Percentiles rank a stretch among this genome's conserved stretches.
phyloP scores from a whole-genome alignment of 1,139 yeast genomes.

The Yamadazyma triangularis region DNA sequence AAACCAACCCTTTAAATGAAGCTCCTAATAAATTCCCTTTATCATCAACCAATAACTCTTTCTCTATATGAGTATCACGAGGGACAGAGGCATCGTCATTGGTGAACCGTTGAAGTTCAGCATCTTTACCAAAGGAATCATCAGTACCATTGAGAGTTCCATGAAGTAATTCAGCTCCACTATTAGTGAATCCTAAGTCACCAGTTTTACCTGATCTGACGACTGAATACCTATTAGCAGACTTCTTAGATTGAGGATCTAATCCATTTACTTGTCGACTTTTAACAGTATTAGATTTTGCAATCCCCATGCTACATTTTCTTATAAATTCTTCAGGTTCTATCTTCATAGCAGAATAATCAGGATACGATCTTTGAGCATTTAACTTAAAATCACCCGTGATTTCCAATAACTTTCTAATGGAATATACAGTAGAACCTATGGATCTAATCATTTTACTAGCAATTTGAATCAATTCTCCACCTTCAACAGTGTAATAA shows the following conservation, averaged over 20 bases:
- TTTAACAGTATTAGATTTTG: slow-evolving; percentile 36
- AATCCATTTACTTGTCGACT: slow-evolving; percentile 15
- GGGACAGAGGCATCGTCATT: slow-evolving; percentile 11
- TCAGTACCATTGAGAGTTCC: slow-evolving; percentile 44
- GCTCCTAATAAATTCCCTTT: slow-evolving; percentile 67
- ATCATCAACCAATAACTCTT: slow-evolving; percentile 45
- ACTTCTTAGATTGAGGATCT: slow-evolving; percentile 11
- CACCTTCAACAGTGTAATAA: slow-evolving; percentile 63
- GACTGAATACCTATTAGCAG: slow-evolving; percentile 50
- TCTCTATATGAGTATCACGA: slow-evolving; percentile 22
- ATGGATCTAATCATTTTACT: slow-evolving; percentile 62
- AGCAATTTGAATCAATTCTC: slow-evolving; percentile 55
- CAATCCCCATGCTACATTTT: slow-evolving; percentile 60
- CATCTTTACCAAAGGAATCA: slow-evolving; percentile 37
- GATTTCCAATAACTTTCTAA: slow-evolving; percentile 37
- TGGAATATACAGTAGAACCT: slow-evolving; percentile 43
- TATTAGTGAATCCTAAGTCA: slow-evolving; percentile 49
- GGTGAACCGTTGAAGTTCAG: slow-evolving; percentile 37
- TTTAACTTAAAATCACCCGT: slow-evolving; percentile 74
- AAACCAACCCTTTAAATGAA: slow-evolving; percentile 70
- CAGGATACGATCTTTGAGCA: slow-evolving; percentile 65
- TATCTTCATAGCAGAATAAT: slow-evolving; percentile 54
- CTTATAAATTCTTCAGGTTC: slow-evolving; percentile 61
- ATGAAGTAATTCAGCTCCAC: slow-evolving; percentile 52
- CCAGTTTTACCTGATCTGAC: slow-evolving; percentile 57